A percentile compares a stretch with the other conserved stretches of the same genome.
These are phyloP conservation scores for Hsuehochloa calcarea DNA, from an alignment of 176 grass and related monocot species.

Conservation along the genomic window DNA sequence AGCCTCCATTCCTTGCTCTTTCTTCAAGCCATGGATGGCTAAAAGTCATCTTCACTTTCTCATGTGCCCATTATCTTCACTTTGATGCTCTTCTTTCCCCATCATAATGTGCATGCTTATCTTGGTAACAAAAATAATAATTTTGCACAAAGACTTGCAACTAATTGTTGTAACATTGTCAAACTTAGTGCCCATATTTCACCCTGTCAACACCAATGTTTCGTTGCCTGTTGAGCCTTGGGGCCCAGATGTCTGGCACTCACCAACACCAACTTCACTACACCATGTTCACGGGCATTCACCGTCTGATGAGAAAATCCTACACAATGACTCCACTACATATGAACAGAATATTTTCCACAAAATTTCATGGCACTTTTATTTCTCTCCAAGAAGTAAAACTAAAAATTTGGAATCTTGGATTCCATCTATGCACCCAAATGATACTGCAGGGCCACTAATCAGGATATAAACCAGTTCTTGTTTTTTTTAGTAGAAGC, in stretches of 20 bases:
- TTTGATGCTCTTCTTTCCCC: not conserved
- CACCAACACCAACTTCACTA: not conserved
- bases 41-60: not conserved
- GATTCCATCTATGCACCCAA: not conserved
- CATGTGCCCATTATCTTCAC: not conserved
- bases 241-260: not conserved
- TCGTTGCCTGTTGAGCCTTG: not conserved
- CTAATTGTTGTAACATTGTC: not conserved
- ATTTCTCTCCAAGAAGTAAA: not conserved
- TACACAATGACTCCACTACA: not conserved
- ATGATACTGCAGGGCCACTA: not conserved
- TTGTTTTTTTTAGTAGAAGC: not conserved
- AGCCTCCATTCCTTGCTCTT: conserved; percentile 29
- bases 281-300: not conserved
- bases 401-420: not conserved
- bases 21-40: conserved; percentile 20
- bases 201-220: not conserved
- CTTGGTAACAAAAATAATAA: not conserved
- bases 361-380: not conserved
- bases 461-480: not conserved
- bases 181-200: not conserved
- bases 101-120: not conserved
- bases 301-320: not conserved
- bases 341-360: not conserved
- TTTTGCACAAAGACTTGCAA: not conserved